These are phyloP conservation scores for Dinochytrium kinnereticum DNA, from an alignment of 371 early-diverging fungal genomes.

Conservation along the genomic window DNA sequence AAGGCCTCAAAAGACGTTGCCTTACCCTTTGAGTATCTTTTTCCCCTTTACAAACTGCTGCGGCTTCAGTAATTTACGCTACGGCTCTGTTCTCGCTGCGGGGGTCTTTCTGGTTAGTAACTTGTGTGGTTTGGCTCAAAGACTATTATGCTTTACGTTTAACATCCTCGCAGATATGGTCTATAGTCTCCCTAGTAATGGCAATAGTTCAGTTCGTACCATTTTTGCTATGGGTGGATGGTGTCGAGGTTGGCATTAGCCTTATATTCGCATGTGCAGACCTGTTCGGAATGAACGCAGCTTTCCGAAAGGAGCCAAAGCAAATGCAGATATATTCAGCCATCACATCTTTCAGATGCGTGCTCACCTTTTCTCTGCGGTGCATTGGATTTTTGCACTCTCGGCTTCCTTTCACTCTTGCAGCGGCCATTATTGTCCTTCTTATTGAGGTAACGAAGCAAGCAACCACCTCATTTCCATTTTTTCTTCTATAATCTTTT, in stretches of 20 bases:
- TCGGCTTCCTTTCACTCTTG: background rate
- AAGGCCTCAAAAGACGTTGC: too few species aligned
- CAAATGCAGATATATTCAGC: background rate
- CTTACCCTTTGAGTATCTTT: too few species aligned
- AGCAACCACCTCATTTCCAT: too few species aligned
- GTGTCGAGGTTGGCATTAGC: background rate
- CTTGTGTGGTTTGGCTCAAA: background rate
- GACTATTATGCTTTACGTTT: too few species aligned
- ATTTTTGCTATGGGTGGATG: conserved; percentile 5
- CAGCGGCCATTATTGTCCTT: background rate
- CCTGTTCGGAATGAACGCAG: background rate
- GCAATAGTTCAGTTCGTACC: background rate
- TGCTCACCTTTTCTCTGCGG: background rate
- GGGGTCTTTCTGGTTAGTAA: background rate
- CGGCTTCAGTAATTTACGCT: background rate
- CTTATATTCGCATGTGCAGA: background rate
- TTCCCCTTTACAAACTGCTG: conserved; percentile 5
- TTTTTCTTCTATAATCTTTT: too few species aligned
- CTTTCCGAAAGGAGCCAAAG: background rate
- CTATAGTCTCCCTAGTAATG: background rate
- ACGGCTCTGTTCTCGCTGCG: background rate
- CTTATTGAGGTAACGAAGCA: conserved; percentile 9
- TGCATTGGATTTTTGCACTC: background rate
- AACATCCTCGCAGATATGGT: background rate
- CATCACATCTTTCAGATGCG: background rate